Percentiles rank a stretch among this genome's conserved stretches.
Conservation (phyloP, 1,284 basidiomycete genomes). For the Malassezia sp. region DNA sequence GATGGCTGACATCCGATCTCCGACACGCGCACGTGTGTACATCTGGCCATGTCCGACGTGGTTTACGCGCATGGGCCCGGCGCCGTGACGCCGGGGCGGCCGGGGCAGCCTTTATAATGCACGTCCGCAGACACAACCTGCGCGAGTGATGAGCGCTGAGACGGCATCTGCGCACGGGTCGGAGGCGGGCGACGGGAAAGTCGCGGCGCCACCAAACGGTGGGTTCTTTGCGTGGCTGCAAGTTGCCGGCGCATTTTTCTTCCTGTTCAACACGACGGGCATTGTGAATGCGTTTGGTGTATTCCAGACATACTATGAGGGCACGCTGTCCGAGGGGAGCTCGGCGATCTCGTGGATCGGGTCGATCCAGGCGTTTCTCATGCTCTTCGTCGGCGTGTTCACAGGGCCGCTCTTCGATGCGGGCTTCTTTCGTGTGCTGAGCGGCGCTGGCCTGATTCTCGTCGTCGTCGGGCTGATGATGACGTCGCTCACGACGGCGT, state of each 20-base stretch:
- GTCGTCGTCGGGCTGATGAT: conserved; percentile 11
- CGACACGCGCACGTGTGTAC: too few relatives aligned
- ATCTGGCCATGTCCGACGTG: too few relatives aligned
- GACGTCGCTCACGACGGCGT: conserved; percentile 1
- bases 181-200: too few relatives aligned
- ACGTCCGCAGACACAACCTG: too few relatives aligned
- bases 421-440: conserved; percentile 4
- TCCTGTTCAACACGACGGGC: conserved; percentile 27
- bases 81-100: too few relatives aligned
- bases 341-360: conserved; percentile 30
- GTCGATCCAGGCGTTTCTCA: conserved; percentile 27
- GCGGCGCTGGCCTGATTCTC: background rate
- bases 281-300: conserved; percentile 29
- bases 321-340: conserved; percentile 15
- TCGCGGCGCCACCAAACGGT: too few relatives aligned
- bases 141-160: too few relatives aligned
- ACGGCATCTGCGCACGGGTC: too few relatives aligned
- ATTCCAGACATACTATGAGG: conserved; percentile 25
- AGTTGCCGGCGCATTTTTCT: conserved; percentile 24
- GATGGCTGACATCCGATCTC: too few relatives aligned
- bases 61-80: too few relatives aligned
- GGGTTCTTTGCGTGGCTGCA: conserved; percentile 25
- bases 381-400: conserved; percentile 23
- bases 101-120: too few relatives aligned
- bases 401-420: conserved; percentile 28